Percentiles rank a stretch among this genome's conserved stretches.
phyloP scores from a whole-genome alignment of 768 basidiomycete genomes.

The Leccinum subgranulosum region DNA sequence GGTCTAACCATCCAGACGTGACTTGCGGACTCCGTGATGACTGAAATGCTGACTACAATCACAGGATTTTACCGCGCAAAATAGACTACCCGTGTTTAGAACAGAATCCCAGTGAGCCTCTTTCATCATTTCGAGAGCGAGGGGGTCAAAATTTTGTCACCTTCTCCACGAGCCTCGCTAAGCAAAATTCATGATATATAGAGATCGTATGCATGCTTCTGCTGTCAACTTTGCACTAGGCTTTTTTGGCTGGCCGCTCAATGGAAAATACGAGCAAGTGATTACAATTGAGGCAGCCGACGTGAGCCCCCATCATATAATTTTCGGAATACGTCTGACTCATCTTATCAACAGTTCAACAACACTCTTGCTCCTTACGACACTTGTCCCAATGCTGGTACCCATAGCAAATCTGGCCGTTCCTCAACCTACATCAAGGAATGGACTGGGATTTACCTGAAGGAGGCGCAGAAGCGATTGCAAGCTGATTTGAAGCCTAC shows the following conservation, averaged over 20 bases:
- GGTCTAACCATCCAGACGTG: not conserved
- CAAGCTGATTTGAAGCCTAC: constrained; percentile 42
- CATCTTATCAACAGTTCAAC: constrained; percentile 50
- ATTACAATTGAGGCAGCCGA: constrained; percentile 66
- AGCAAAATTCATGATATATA: constrained; percentile 21
- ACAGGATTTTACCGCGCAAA: constrained; percentile 56
- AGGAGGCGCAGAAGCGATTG: constrained; percentile 59
- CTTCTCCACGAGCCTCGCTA: not conserved
- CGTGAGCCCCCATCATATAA: constrained; percentile 37
- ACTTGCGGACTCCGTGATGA: constrained; percentile 1
- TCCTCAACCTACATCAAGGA: constrained; percentile 51
- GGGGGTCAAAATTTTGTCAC: not conserved
- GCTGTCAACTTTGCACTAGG: constrained; percentile 69
- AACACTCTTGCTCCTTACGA: constrained; percentile 85
- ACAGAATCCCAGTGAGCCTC: constrained; percentile 66
- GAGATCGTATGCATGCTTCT: constrained; percentile 70
- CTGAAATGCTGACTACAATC: constrained; percentile 22
- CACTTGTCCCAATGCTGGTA: constrained; percentile 68
- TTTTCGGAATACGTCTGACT: not conserved
- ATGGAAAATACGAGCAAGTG: constrained; percentile 71
- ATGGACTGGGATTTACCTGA: constrained; percentile 75
- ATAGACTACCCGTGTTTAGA: constrained; percentile 72
- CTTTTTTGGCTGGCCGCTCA: constrained; percentile 74
- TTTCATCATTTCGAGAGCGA: not conserved
- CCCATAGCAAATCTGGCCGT: constrained; percentile 50